Conservation (phyloP, 2,329 filamentous ascomycete species). For the Dryadomyces quercus-mongolicae region DNA sequence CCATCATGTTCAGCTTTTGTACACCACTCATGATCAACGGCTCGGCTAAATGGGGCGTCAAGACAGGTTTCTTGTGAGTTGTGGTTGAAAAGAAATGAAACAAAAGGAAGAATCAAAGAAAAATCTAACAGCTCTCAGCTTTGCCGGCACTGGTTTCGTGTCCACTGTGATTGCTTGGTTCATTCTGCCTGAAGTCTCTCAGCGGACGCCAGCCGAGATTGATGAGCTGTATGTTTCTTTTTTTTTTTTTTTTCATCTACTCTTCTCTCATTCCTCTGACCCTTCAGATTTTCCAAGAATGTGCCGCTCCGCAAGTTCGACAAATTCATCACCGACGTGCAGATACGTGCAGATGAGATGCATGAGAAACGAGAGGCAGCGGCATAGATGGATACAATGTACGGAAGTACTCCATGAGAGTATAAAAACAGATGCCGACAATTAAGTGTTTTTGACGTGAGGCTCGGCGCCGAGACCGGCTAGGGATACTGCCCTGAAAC, state of each 20-base stretch:
- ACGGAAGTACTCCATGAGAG: too few relatives aligned
- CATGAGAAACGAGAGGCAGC: not conserved
- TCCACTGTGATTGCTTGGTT: conserved; percentile 22
- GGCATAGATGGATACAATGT: not conserved
- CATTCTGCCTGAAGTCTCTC: conserved; percentile 23
- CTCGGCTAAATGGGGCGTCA: conserved; percentile 26
- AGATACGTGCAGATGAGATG: not conserved
- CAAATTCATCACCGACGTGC: conserved; percentile 8
- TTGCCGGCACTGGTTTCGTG: conserved; percentile 20
- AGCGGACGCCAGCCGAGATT: conserved; percentile 23
- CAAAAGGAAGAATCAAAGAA: too few relatives aligned
- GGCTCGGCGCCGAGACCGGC: not conserved
- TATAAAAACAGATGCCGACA: too few relatives aligned
- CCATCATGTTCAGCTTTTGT: conserved; percentile 31
- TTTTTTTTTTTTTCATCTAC: not conserved
- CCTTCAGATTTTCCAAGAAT: conserved; percentile 5
- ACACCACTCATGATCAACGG: conserved; percentile 32
- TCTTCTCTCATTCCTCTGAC: not conserved
- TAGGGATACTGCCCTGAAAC: not conserved
- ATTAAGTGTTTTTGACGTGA: too few relatives aligned
- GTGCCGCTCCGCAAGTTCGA: conserved; percentile 8
- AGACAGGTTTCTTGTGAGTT: conserved; percentile 30
- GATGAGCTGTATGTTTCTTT: conserved; percentile 22
- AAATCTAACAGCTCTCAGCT: conserved; percentile 12
- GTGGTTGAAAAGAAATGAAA: not conserved